These are phyloP conservation scores for Leptographium flavum DNA, from an alignment of 2,329 filamentous ascomycete species.

Conservation along the genomic window DNA sequence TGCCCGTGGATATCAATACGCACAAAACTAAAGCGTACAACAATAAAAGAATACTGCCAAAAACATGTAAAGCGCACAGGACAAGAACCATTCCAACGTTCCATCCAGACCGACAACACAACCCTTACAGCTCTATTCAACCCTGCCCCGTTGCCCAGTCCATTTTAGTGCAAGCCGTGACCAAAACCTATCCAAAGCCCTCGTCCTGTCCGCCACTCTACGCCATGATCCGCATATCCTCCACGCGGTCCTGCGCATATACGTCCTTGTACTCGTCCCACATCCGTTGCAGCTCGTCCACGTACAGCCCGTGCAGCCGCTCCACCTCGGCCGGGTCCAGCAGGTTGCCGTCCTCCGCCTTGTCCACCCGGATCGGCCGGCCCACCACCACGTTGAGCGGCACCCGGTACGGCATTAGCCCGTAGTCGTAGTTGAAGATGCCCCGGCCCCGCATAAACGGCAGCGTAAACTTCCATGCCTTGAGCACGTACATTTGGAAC, in stretches of 20 bases:
- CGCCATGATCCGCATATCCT: conserved; percentile 50
- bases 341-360: conserved; percentile 32
- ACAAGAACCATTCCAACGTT: no score
- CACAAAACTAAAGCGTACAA: no score
- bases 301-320: conserved; percentile 64
- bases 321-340: conserved; percentile 67
- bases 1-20: no score
- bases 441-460: conserved; percentile 82
- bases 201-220: background rate
- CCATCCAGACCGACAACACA: no score
- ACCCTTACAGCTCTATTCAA: no score
- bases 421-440: conserved; percentile 96
- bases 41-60: no score
- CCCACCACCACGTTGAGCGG: conserved; percentile 86
- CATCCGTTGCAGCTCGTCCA: conserved; percentile 56
- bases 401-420: conserved; percentile 82
- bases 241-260: conserved; percentile 48
- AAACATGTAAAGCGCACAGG: no score
- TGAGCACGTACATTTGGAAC: conserved; percentile 72
- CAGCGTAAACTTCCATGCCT: conserved; percentile 79
- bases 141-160: no score
- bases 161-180: no score
- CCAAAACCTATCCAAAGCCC: no score
- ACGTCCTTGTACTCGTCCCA: conserved; percentile 70
- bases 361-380: conserved; percentile 57